Percentiles rank a stretch among this genome's conserved stretches.
Conservation (phyloP, 495 filamentous ascomycete species). For the Venustampulla echinocandica region DNA sequence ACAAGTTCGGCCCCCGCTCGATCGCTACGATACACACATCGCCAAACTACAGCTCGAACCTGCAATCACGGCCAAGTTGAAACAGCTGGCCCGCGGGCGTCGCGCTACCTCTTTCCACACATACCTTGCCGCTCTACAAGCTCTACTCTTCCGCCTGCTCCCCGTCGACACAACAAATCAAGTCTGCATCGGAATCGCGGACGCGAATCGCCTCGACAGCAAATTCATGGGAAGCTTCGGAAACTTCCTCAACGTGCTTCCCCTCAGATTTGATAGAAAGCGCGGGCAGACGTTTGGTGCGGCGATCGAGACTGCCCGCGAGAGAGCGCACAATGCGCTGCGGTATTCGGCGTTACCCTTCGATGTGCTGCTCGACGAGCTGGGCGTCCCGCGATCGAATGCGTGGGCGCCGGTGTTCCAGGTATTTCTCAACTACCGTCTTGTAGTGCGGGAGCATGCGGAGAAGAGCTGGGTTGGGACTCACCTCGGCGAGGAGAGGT, state of each 20-base stretch:
- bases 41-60: no score
- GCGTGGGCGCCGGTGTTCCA: not conserved
- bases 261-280: not conserved
- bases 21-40: no score
- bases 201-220: constrained; percentile 27
- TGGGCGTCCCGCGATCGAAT: not conserved
- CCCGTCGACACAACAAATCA: constrained; percentile 27
- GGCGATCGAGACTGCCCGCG: not conserved
- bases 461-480: no score
- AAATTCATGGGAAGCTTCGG: not conserved
- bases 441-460: no score
- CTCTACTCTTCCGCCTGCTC: constrained; percentile 11
- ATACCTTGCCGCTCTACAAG: constrained; percentile 19
- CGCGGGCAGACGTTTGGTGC: not conserved
- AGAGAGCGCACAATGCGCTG: not conserved
- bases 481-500: no score
- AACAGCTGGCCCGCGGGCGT: not conserved
- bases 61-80: not conserved
- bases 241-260: not conserved
- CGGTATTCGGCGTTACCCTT: not conserved
- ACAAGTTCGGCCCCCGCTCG: no score
- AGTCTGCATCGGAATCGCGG: constrained; percentile 40
- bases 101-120: constrained; percentile 19
- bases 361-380: not conserved
- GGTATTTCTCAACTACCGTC: no score